Evolutionary conservation across 1,284 basidiomycete species (phyloP), one percentile per base, ranked within the genome.

Genomic region (Pseudozyma thailandica): DNA sequence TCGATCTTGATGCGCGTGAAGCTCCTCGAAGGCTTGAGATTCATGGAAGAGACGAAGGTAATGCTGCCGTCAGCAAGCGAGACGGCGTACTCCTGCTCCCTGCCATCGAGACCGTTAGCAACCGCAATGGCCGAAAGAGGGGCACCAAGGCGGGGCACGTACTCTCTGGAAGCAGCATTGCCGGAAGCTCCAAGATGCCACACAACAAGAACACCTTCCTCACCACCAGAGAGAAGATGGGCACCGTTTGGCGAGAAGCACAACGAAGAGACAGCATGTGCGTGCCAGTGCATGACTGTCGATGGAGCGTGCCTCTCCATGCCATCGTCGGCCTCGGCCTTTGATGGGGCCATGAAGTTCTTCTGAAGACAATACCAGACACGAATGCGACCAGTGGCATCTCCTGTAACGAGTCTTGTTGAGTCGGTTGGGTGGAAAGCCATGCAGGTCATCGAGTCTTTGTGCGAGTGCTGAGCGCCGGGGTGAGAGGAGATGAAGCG

Each of bases 271-370:
- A 98, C 92, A 6, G 93, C 89, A 82, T 98, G 94, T 0, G 95
- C 91, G 81, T 99, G 96, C 96, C 96, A 99, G 84, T 98, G 95
- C 46, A 97, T 85, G 5, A 90, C 88, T 1, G 92, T 91, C 1
- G 93, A 95, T 64, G 92, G 90, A 2, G 90, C 66, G 37, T 75
- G 53, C 41, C 57, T 60, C 39, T 64, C 70, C 55, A 69, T 51
- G 12, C 68, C 60, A 4, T 58, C 49, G 28, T 58, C 72, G 25
- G 38, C 50, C 15, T 63, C 62, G 10, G 58, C 59, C 18, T 66
- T 33, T 82, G 63, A 28, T 73, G 75, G 55, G 20, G 56, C 50
- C 59, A 70, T 62, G 35, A 64, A 65, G 38, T 37, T 58, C 38
- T 77, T 61, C 39, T 77, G 65, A 6, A 96, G 86, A 81, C 92